Evolutionary conservation across 306 rosid genomes (phyloP).

Genomic region (Astragalus membranaceus): DNA sequence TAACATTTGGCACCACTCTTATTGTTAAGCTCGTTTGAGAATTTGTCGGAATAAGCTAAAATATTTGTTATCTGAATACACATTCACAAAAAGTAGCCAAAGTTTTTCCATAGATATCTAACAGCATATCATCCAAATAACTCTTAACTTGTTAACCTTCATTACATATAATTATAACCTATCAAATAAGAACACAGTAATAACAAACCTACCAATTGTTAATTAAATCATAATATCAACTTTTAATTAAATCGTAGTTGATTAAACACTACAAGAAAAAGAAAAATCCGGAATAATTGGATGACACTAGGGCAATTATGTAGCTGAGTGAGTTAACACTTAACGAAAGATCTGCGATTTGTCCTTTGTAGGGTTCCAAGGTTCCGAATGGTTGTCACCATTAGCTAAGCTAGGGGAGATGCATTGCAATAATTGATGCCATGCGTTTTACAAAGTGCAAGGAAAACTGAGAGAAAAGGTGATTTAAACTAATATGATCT

Average conservation of each 20-base stretch:
- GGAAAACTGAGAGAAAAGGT: not conserved
- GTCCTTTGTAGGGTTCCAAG: not conserved
- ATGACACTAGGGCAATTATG: not conserved
- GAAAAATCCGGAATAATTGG: not conserved
- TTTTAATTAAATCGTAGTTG: not conserved
- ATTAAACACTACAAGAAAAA: not conserved
- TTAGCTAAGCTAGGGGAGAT: not conserved
- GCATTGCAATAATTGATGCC: not conserved
- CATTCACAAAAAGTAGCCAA: not conserved
- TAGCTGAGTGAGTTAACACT: not conserved
- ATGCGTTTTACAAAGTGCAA: not conserved
- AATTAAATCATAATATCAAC: not conserved
- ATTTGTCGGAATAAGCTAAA: not conserved
- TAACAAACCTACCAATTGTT: not conserved
- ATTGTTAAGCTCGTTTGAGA: no score
- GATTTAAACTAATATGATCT: not conserved
- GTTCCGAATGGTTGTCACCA: not conserved
- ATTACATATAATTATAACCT: not conserved
- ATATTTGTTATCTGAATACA: not conserved
- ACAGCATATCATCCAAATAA: not conserved
- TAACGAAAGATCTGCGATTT: not conserved
- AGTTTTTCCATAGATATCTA: not conserved
- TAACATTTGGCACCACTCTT: no score
- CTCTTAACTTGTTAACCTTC: not conserved
- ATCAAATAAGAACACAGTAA: not conserved